Base-by-base conservation (phyloP, 208 protist species). In the Trypanosoma brucei region DNA sequence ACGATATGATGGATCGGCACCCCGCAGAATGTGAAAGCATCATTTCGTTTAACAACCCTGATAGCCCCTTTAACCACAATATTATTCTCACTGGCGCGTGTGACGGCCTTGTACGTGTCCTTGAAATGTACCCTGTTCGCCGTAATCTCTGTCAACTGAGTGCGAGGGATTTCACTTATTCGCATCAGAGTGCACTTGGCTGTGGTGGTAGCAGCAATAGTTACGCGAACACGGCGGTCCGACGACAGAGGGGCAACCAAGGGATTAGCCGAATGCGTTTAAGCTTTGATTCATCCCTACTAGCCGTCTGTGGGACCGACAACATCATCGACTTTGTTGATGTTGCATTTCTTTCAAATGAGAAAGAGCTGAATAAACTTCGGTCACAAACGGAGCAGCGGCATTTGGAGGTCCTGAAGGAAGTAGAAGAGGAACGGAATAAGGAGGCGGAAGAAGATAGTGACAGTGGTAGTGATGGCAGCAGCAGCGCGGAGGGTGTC, bases 251-350 rank as follows among this genome's bases (percentile, higher is more conserved):
- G 1, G 86, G 89, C 0, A 72, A 86, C 39, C 81, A 91, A 52
- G 84, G 75, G 31, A 95, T 95, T 45, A 80, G 52, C 40, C 71
- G 75, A 39, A 95, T 95, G 85, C 69, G 83, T 31, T 68, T 92
- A 6, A 90, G 77, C 40, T 70, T 83, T 65, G 84, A 95, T 66
- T 77, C 76, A 45, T 70, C 70, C 34, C 55, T 95, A 45, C 78
- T 95, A 46, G 89, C 89, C 8, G 89, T 93, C 13, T 80, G 76
- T 53, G 89, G 89, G 2, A 55, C 62, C 0, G 89, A 95, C 61
- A 83, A 83, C 66, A 84, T 93, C 39, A 86, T 95, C 51, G 84
- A 95, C 60, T 95, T 95, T 79, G 86, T 95, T 2, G 86, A 95
- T 62, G 83, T 95, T n/a, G 62, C 74, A 38, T 95, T 95, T 60